Percentiles rank a stretch among this genome's conserved stretches.
These are phyloP conservation scores for Bipolaris zeicola DNA, from an alignment of 2,329 filamentous ascomycete genomes.

Conservation along the genomic window DNA sequence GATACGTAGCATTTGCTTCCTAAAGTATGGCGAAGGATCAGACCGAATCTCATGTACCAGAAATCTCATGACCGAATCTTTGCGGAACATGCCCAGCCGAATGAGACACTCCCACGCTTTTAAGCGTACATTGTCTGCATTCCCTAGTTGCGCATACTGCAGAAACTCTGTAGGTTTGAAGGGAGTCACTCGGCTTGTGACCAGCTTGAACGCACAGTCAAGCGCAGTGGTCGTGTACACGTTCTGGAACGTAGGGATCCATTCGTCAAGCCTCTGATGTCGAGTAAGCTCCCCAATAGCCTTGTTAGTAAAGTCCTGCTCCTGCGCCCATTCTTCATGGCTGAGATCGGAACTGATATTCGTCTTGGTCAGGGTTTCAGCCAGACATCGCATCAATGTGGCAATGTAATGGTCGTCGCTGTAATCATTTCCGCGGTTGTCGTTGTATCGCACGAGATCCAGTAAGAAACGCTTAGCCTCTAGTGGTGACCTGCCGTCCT, in stretches of 20 bases:
- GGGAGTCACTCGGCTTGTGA: slow-evolving; percentile 59
- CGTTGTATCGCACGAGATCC: slow-evolving; percentile 89
- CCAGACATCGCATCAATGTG: slow-evolving; percentile 71
- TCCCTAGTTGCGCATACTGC: slow-evolving; percentile 64
- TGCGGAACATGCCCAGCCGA: slow-evolving; percentile 59
- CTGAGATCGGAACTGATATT: slow-evolving; percentile 49
- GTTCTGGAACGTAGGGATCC: slow-evolving; percentile 69
- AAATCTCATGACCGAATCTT: slow-evolving; percentile 60
- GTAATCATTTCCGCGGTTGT: slow-evolving; percentile 87
- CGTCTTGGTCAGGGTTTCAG: slow-evolving; percentile 56
- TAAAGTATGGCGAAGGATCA: slow-evolving; percentile 64
- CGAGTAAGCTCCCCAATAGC: slow-evolving; percentile 67
- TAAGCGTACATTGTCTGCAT: slow-evolving; percentile 64
- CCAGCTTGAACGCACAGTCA: slow-evolving; percentile 62
- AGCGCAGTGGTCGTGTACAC: slow-evolving; percentile 66
- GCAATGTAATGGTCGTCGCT: slow-evolving; percentile 91
- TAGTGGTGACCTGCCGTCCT: slow-evolving; percentile 75
- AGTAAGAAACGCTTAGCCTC: slow-evolving; percentile 82
- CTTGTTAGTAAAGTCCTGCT: slow-evolving; percentile 60
- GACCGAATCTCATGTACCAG: slow-evolving; percentile 62
- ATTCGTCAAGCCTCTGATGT: slow-evolving; percentile 68
- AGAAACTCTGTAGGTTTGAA: slow-evolving; percentile 63
- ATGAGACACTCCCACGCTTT: slow-evolving; percentile 64
- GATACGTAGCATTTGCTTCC: slow-evolving; percentile 57
- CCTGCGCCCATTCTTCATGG: slow-evolving; percentile 55